Conservation (phyloP, 371 early-diverging fungal species). For the Zychaea mexicana region DNA sequence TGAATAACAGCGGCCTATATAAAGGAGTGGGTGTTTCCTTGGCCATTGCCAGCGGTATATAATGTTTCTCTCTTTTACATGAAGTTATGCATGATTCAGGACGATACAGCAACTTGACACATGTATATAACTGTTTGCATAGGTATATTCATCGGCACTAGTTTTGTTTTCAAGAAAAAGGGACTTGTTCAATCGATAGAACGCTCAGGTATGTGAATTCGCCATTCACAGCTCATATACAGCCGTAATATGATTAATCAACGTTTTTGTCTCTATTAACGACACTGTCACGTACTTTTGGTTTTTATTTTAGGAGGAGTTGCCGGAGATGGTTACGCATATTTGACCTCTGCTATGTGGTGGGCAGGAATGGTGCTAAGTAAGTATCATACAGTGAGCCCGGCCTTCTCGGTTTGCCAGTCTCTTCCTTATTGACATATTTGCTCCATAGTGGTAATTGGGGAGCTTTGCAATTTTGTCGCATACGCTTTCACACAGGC, state of each 20-base stretch:
- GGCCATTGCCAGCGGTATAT: conserved; percentile 70
- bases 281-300: conserved; percentile 6
- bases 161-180: conserved; percentile 93
- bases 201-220: conserved; percentile 42
- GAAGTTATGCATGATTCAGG: too few relatives aligned
- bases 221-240: background rate
- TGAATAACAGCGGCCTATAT: conserved; percentile 31
- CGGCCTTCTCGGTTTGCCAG: too few relatives aligned
- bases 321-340: conserved; percentile 84
- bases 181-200: conserved; percentile 79
- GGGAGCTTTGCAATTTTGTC: conserved; percentile 92
- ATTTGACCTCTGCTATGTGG: conserved; percentile 88
- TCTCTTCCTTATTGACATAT: conserved; percentile 16
- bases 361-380: conserved; percentile 90
- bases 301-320: conserved; percentile 27
- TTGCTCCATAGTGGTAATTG: conserved; percentile 65
- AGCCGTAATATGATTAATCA: background rate
- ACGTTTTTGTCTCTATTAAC: background rate
- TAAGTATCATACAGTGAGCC: conserved; percentile 29
- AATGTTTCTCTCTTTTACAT: background rate
- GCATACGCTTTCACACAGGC: conserved; percentile 96
- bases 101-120: background rate
- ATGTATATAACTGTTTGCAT: background rate
- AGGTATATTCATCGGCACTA: conserved; percentile 86
- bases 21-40: conserved; percentile 86